Base-by-base conservation (phyloP, 2,329 filamentous ascomycete genomes). In the Plenodomus lindquistii region DNA sequence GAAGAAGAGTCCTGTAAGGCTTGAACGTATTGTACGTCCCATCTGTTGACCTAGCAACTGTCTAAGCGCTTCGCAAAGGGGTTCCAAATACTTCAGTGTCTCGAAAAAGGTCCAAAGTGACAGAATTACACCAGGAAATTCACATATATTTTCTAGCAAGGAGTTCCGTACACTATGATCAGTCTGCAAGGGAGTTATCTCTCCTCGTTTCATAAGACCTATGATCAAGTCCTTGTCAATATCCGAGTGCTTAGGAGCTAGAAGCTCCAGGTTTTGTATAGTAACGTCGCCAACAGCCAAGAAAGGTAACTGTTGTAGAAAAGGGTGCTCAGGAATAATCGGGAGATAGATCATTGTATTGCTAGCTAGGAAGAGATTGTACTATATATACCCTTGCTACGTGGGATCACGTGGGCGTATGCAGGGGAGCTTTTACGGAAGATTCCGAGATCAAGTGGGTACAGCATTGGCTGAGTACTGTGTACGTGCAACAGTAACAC, bases 1-100 rank as follows among this genome's bases (percentile, higher is more conserved):
- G 22, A 55, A 58, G 17, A 45, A 52, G 27, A 31, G 44, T 13
- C 48, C 43, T 5, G 15, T 37, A 39, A 59, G 17, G 39, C 50
- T 57, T 47, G 9, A 44, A 15, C 36, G 16, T 17, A 59, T 59
- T 29, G 24, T 57, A 31, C 35, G 16, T 42, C 46, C 52, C 17
- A 56, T 49, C 27, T 56, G 35, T 27, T 16, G 6, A 2, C 52
- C 40, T 16, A 60, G 40, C 6, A 60, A 42, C 2, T 42, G 34
- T 50, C 44, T 60, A 8, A 60, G 45, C 8, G 38, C 40, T 40
- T 55, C 29, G 17, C 21, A 56, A 5, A 55, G 41, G 19, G 44
- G 57, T 40, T 60, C 48, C 9, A 60, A 27, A 37, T 52, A 58
- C 40, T 60, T 60, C 2, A 60, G 40, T 27, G 16, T 58, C 40